phyloP scores from a whole-genome alignment of 441 rosid genomes.

The Pelargonium exstipulatum region DNA sequence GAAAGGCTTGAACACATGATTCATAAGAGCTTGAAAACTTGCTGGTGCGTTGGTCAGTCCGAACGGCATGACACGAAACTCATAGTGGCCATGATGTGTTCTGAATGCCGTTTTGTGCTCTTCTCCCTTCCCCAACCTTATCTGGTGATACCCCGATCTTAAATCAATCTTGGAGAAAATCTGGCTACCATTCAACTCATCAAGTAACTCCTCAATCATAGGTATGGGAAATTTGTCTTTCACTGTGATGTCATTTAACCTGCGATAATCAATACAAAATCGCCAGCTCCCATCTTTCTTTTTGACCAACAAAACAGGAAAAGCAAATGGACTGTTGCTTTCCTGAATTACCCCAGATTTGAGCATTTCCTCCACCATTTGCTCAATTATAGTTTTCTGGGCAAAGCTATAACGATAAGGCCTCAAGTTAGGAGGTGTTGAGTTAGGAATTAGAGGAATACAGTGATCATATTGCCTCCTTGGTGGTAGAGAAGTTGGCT shows the following conservation, averaged over 20 bases:
- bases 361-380: not conserved
- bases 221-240: conserved; percentile 8
- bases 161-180: conserved; percentile 6
- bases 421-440: not conserved
- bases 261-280: not conserved
- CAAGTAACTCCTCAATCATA: not conserved
- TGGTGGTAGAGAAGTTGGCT: not conserved
- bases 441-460: not conserved
- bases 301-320: conserved; percentile 13
- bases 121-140: not conserved
- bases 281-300: conserved; percentile 21
- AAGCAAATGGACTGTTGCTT: conserved; percentile 12
- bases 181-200: not conserved
- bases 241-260: not conserved
- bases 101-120: no score
- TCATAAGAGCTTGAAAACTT: no score
- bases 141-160: not conserved
- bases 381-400: not conserved
- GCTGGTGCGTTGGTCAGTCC: no score
- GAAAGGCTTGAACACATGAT: no score
- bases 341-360: not conserved
- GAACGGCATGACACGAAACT: not conserved
- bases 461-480: not conserved
- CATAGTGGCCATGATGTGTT: no score
- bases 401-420: not conserved